Conservation (phyloP, 2,329 filamentous ascomycete genomes). For the Venturia asperata region DNA sequence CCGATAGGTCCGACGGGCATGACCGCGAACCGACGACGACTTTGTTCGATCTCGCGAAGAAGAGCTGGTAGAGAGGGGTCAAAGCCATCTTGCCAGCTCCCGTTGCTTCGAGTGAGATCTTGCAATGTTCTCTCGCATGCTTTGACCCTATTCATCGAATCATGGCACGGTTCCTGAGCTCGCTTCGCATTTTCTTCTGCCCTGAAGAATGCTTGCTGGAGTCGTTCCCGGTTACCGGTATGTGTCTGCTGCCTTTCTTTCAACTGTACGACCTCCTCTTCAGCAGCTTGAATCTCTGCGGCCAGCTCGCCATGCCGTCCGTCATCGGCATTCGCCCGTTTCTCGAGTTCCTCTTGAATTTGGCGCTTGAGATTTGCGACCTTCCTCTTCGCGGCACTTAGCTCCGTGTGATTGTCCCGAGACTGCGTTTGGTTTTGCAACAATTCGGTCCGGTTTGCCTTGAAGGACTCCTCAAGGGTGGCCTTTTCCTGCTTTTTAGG, state of each 20-base stretch:
- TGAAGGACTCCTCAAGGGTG: slow-evolving; percentile 43
- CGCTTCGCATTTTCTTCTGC: slow-evolving; percentile 5
- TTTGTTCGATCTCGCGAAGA: slow-evolving; percentile 55
- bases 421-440: slow-evolving; percentile 1
- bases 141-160: background rate
- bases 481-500: slow-evolving; percentile 9
- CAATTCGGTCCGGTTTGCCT: slow-evolving; percentile 29
- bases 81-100: slow-evolving; percentile 15
- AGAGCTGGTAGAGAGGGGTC: background rate
- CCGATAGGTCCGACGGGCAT: slow-evolving; percentile 82
- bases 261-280: slow-evolving; percentile 43
- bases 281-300: slow-evolving; percentile 52
- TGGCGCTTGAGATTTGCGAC: slow-evolving; percentile 29
- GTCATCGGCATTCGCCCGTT: slow-evolving; percentile 48
- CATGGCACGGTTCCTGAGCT: background rate
- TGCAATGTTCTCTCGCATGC: slow-evolving; percentile 1
- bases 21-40: slow-evolving; percentile 55
- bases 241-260: slow-evolving; percentile 38
- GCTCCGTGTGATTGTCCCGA: slow-evolving; percentile 41
- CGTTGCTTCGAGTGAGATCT: background rate
- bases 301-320: slow-evolving; percentile 59
- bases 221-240: slow-evolving; percentile 27
- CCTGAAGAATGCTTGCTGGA: slow-evolving; percentile 30
- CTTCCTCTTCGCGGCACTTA: slow-evolving; percentile 35
- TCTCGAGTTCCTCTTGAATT: slow-evolving; percentile 43